These are phyloP conservation scores for Bidens hawaiensis DNA, from an alignment of 140 eudicot species.

Conservation along the genomic window DNA sequence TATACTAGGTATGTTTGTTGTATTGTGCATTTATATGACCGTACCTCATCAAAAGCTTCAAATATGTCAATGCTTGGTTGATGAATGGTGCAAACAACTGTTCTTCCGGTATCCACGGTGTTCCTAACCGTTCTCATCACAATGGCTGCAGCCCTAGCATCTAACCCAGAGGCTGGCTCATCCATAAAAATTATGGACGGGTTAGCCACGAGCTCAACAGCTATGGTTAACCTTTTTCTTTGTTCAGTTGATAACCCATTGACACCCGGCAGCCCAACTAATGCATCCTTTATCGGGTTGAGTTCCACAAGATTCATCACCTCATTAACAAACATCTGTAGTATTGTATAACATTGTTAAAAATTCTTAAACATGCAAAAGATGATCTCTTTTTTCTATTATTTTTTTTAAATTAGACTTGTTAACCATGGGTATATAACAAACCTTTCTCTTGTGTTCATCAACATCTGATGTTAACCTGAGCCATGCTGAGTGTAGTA, in stretches of 20 bases:
- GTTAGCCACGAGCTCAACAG: constrained; percentile 36
- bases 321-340: constrained; percentile 34
- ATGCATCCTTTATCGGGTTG: constrained; percentile 22
- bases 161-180: constrained; percentile 34
- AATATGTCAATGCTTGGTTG: constrained; percentile 74
- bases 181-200: constrained; percentile 40
- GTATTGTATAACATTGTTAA: background rate
- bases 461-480: constrained; percentile 36
- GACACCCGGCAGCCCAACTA: constrained; percentile 36
- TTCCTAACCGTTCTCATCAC: constrained; percentile 75
- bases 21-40: background rate
- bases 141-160: constrained; percentile 40
- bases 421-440: background rate
- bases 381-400: too few relatives aligned
- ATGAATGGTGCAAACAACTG: constrained; percentile 71
- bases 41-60: constrained; percentile 73
- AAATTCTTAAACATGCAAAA: background rate
- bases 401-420: too few relatives aligned
- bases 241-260: constrained; percentile 37
- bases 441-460: constrained; percentile 8
- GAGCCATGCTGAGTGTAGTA: constrained; percentile 71
- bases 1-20: background rate
- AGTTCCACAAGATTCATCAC: constrained; percentile 41
- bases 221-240: constrained; percentile 30
- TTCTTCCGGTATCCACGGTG: constrained; percentile 72